Conservation (phyloP, 2,329 filamentous ascomycete genomes). For the Diplodia corticola region DNA sequence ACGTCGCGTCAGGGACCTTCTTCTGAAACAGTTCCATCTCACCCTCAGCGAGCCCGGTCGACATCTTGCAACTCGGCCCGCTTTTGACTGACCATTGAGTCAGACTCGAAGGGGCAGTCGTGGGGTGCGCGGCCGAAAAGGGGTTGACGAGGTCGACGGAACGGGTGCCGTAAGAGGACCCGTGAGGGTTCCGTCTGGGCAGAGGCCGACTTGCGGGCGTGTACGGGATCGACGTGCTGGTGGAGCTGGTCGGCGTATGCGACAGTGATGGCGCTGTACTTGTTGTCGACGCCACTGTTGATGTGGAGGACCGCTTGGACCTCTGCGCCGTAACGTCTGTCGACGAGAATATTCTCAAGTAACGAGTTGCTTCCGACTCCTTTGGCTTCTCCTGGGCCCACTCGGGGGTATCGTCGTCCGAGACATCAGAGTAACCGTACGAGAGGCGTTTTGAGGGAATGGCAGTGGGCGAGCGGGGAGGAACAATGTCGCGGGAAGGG, state of each 20-base stretch:
- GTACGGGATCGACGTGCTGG: constrained; percentile 48
- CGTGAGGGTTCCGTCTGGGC: constrained; percentile 42
- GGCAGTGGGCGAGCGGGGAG: constrained; percentile 50
- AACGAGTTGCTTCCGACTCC: constrained; percentile 44
- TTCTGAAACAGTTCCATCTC: constrained; percentile 38
- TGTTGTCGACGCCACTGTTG: constrained; percentile 33
- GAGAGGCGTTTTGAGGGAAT: constrained; percentile 41
- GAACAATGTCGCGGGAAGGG: constrained; percentile 45
- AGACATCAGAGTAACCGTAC: constrained; percentile 46
- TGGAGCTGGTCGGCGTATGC: constrained; percentile 49
- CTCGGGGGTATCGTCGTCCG: constrained; percentile 36
- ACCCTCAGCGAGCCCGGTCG: constrained; percentile 38
- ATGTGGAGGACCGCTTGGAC: constrained; percentile 34
- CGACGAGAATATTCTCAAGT: constrained; percentile 45
- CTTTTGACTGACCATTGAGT: constrained; percentile 37
- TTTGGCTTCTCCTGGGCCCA: constrained; percentile 31
- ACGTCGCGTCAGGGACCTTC: constrained; percentile 37
- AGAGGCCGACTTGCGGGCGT: constrained; percentile 41
- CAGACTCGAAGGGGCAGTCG: constrained; percentile 37
- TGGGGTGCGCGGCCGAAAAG: constrained; percentile 29
- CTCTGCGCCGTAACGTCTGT: constrained; percentile 24
- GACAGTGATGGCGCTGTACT: constrained; percentile 47
- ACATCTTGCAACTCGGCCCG: constrained; percentile 35
- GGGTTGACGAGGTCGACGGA: constrained; percentile 49
- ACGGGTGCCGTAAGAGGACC: constrained; percentile 41